Conservation (phyloP, 129 eudicot species). For the Flaveria bidentis region DNA sequence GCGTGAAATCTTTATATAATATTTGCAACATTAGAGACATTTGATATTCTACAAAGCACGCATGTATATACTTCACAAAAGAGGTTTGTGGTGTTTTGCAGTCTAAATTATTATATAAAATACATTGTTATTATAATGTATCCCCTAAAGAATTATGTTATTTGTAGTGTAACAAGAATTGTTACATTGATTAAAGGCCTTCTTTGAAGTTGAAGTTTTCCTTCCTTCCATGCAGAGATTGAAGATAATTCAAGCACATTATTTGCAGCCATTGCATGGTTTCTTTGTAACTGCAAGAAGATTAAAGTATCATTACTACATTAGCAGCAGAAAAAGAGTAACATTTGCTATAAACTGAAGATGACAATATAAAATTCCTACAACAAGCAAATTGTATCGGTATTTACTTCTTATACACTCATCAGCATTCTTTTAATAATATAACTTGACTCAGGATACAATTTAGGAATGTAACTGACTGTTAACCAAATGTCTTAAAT, state of each 20-base stretch:
- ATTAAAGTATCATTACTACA: background rate
- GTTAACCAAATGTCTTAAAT: background rate
- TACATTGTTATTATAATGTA: background rate
- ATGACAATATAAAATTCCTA: background rate
- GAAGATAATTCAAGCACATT: conserved; percentile 3
- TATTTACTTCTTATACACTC: background rate
- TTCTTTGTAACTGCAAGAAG: conserved; percentile 16
- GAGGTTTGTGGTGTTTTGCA: background rate
- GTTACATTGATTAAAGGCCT: conserved; percentile 56
- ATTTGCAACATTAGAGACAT: background rate
- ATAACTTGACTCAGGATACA: background rate
- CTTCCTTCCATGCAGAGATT: conserved; percentile 55
- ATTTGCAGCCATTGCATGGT: conserved; percentile 5
- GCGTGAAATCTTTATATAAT: background rate
- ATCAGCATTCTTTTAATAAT: too few species aligned
- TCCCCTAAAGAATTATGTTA: background rate
- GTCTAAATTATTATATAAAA: background rate
- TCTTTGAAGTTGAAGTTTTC: conserved; percentile 41
- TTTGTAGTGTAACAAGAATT: background rate
- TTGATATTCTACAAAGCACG: background rate
- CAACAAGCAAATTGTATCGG: background rate
- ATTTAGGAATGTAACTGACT: conserved; percentile 25
- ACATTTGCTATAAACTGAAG: background rate
- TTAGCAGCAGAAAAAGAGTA: background rate
- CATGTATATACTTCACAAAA: background rate